Percentiles rank a stretch among this genome's conserved stretches.
These are phyloP conservation scores for Comarum palustre DNA, from an alignment of 306 rosid species.

Conservation along the genomic window DNA sequence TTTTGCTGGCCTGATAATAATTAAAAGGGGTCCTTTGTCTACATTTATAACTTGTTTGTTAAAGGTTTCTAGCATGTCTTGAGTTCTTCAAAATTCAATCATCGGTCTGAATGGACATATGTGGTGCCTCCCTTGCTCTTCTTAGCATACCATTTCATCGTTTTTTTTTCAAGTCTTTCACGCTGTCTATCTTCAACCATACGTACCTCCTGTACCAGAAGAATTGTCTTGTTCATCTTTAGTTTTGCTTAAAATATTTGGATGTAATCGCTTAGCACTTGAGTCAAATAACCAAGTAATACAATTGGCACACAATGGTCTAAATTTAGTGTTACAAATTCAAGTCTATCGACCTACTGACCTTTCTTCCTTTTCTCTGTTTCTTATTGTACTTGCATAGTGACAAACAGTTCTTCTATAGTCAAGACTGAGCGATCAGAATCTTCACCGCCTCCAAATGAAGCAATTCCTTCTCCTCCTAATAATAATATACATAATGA, in stretches of 20 bases:
- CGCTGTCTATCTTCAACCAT: neutral
- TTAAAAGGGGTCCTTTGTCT: neutral
- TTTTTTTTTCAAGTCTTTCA: neutral
- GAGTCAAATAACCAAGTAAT: neutral
- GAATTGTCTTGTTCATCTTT: neutral
- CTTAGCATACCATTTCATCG: neutral
- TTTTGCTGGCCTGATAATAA: neutral
- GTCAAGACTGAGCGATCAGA: slow-evolving; percentile 20
- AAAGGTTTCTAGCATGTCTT: neutral
- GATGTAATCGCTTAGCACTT: neutral
- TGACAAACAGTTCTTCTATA: neutral
- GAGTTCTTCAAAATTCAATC: neutral
- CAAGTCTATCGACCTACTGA: neutral
- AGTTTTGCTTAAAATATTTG: neutral
- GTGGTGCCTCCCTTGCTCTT: neutral
- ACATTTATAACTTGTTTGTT: neutral
- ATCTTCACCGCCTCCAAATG: slow-evolving; percentile 12
- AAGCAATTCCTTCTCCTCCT: neutral
- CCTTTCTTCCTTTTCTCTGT: neutral
- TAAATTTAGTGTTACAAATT: neutral
- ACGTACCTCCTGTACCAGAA: neutral
- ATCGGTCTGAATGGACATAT: neutral
- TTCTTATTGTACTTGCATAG: slow-evolving; percentile 21
- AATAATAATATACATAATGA: neutral
- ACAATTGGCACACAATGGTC: neutral